Evolutionary conservation across 2,329 filamentous ascomycete species (phyloP), one percentile per base, ranked within the genome.

Genomic region (Metarhizium brunneum): DNA sequence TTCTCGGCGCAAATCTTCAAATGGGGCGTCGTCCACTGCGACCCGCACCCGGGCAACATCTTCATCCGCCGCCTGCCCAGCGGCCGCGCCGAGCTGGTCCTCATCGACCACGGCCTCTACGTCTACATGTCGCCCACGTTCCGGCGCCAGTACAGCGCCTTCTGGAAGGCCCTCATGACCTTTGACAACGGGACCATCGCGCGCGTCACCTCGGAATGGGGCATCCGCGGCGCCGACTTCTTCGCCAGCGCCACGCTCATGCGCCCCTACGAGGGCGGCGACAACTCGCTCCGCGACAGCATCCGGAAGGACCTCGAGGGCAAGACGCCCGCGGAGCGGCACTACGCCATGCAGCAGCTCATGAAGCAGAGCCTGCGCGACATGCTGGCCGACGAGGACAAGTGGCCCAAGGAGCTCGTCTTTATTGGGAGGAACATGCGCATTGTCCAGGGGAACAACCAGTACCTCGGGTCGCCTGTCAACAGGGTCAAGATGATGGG

Each of bases 1-100:
- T 99, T 97, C 76, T 89, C 87, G n/a, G 92, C 90, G 2, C 92
- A 97, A 68, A 97, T 97, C 80, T 99, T 96, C 76, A 86, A 95
- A 61, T 97, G 90, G 89, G 94, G 94, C 13, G 82, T 89, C 47
- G 89, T 97, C 0, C 92, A 99, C 74, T 96, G 92, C 73, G 94
- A 99, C 69, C 94, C 94, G 10, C 94, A 99, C 67, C 94, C 94
- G 1, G 92, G 92, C 32, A 99, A 99, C 73, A 94, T 97, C 69
- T 96, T 99, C 73, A 87, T 97, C 66, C 87, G 94, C 8, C 86
- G 94, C 8, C 78, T 90, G 16, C 88, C 91, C 1, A 85, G 80
- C 47, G 92, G 92, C n/a, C 80, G 84, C 47, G 81, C 92, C 1
- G 91, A 99, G 73, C 80, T 99, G 35, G 92, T 97, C 1, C 84